Evolutionary conservation across 2,329 filamentous ascomycete species (phyloP).

Genomic region (Paraconiothyrium sp.): DNA sequence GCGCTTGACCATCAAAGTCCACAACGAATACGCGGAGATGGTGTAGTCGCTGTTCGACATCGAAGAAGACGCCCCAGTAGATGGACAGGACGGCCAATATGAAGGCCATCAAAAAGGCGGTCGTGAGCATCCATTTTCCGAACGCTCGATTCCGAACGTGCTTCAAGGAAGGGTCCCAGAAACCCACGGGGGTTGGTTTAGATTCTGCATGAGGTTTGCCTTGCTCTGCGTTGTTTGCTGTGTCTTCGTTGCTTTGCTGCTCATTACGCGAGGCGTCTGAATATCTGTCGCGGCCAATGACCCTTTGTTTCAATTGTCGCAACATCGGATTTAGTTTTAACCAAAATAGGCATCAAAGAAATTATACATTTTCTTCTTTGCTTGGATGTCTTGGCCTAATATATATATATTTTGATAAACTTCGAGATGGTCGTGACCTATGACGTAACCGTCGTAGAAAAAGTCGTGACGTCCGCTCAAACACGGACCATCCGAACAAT

Average conservation of each 20-base stretch:
- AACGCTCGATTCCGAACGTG: slow-evolving; percentile 53
- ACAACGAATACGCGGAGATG: slow-evolving; percentile 65
- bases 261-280: background rate
- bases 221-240: slow-evolving; percentile 16
- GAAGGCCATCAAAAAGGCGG: slow-evolving; percentile 63
- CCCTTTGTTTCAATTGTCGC: background rate
- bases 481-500: background rate
- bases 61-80: slow-evolving; percentile 69
- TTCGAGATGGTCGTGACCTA: background rate
- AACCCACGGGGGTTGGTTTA: slow-evolving; percentile 53
- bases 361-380: background rate
- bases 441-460: background rate
- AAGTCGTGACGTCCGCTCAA: background rate
- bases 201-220: slow-evolving; percentile 23
- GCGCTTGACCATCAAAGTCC: slow-evolving; percentile 69
- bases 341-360: background rate
- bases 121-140: slow-evolving; percentile 54
- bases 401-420: background rate
- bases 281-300: background rate
- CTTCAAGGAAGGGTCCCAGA: slow-evolving; percentile 55
- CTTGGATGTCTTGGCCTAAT: background rate
- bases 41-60: slow-evolving; percentile 57
- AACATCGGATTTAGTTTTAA: background rate
- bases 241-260: background rate
- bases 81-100: slow-evolving; percentile 66